Conservation (phyloP, 306 rosid species). For the Mimosa pudica region DNA sequence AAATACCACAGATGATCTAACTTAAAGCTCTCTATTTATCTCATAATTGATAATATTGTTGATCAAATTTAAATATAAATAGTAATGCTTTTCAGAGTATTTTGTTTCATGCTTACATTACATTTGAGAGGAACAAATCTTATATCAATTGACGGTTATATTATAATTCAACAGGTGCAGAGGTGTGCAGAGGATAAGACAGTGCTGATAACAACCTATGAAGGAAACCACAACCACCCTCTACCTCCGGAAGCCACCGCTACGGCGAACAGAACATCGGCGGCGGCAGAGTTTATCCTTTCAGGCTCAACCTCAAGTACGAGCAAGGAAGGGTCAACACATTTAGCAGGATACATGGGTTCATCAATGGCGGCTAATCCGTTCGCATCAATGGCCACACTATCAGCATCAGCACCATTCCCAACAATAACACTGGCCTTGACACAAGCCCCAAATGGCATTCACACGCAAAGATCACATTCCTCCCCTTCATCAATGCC, state of each 20-base stretch:
- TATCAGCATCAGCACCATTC: constrained; percentile 53
- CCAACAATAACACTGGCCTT: constrained; percentile 58
- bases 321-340: constrained; percentile 35
- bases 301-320: constrained; percentile 44
- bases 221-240: constrained; percentile 68
- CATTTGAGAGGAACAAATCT: background rate
- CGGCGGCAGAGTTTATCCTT: constrained; percentile 54
- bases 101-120: too few species aligned
- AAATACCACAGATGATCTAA: too few species aligned
- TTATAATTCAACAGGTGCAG: constrained; percentile 53
- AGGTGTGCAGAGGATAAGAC: constrained; percentile 58
- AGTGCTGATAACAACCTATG: constrained; percentile 61
- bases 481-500: background rate
- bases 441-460: constrained; percentile 37
- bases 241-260: constrained; percentile 57
- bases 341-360: constrained; percentile 33
- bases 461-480: constrained; percentile 30
- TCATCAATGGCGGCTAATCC: constrained; percentile 34
- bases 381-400: constrained; percentile 48
- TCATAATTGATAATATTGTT: too few species aligned
- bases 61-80: too few species aligned
- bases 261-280: constrained; percentile 56
- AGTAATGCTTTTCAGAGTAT: too few species aligned
- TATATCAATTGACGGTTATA: background rate
- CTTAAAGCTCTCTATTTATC: too few species aligned